Evolutionary conservation across 1,284 basidiomycete genomes (phyloP).

Genomic region (Marasmius sp.): DNA sequence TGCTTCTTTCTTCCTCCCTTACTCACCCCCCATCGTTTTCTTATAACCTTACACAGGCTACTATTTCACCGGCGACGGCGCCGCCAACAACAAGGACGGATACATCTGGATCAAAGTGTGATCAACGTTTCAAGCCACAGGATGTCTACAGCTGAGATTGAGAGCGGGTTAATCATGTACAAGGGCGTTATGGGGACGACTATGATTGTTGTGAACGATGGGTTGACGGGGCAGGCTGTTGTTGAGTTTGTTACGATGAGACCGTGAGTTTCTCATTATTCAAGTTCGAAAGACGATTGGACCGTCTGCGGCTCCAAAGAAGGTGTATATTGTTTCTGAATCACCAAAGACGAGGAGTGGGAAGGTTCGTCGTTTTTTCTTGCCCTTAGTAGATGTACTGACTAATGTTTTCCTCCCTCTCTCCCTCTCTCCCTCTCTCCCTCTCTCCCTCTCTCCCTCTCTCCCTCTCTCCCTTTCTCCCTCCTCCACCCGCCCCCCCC

Average conservation of each 20-base stretch:
- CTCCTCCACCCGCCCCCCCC: no score
- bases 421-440: no score
- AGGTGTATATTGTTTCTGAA: conserved; percentile 83
- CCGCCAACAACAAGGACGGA: no score
- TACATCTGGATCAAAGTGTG: no score
- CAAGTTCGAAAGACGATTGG: conserved; percentile 97
- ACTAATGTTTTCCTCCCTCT: neutral
- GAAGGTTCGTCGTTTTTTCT: conserved; percentile 55
- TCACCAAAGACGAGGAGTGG: conserved; percentile 97
- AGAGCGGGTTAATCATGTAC: no score
- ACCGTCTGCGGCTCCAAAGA: conserved; percentile 94
- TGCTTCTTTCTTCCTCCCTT: conserved; percentile 33
- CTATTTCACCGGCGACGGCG: conserved; percentile 98
- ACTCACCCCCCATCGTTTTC: conserved; percentile 27
- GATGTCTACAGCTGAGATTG: conserved; percentile 92
- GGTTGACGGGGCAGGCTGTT: conserved; percentile 87
- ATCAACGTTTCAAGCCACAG: no score
- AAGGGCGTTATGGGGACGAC: conserved; percentile 96
- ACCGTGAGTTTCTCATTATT: conserved; percentile 72
- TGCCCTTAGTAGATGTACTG: neutral
- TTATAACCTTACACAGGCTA: conserved; percentile 76
- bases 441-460: no score
- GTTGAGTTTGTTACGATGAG: conserved; percentile 85
- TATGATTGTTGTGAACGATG: conserved; percentile 87
- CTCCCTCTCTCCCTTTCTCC: conserved; percentile 95